Conservation (phyloP, 306 rosid species). For the Luffa aegyptiaca region DNA sequence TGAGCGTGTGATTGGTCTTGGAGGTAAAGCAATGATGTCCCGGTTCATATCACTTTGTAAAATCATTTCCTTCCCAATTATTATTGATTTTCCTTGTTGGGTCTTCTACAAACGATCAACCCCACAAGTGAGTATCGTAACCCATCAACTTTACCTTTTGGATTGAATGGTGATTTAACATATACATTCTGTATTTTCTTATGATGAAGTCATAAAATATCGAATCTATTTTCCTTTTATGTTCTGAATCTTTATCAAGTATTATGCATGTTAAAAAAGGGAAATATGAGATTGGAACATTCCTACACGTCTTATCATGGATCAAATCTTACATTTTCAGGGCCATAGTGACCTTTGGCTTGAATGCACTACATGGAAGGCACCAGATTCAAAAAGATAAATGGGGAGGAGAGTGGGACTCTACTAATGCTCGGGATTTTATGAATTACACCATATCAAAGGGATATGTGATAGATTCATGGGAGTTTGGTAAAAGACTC, state of each 20-base stretch:
- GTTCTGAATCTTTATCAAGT: not conserved
- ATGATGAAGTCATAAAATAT: not conserved
- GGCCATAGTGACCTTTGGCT: conserved; percentile 66
- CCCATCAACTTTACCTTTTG: too few relatives aligned
- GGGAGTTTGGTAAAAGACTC: conserved; percentile 72
- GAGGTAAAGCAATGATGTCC: too few relatives aligned
- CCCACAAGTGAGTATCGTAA: too few relatives aligned
- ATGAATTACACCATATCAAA: conserved; percentile 60
- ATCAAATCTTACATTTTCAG: conserved; percentile 31
- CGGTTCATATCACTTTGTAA: too few relatives aligned
- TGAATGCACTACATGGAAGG: conserved; percentile 87
- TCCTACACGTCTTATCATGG: not conserved
- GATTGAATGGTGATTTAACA: not conserved
- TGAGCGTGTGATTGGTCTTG: too few relatives aligned
- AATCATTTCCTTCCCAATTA: too few relatives aligned
- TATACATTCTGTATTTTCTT: not conserved
- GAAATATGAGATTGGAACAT: not conserved
- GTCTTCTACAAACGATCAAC: too few relatives aligned
- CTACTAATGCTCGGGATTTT: conserved; percentile 48
- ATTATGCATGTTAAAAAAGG: not conserved
- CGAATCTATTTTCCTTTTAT: not conserved
- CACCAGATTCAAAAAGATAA: conserved; percentile 22
- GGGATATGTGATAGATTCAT: conserved; percentile 63
- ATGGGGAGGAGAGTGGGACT: conserved; percentile 92
- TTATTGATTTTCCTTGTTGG: too few relatives aligned